Evolutionary conservation across 306 rosid species (phyloP).

Genomic region (Betula pendula): DNA sequence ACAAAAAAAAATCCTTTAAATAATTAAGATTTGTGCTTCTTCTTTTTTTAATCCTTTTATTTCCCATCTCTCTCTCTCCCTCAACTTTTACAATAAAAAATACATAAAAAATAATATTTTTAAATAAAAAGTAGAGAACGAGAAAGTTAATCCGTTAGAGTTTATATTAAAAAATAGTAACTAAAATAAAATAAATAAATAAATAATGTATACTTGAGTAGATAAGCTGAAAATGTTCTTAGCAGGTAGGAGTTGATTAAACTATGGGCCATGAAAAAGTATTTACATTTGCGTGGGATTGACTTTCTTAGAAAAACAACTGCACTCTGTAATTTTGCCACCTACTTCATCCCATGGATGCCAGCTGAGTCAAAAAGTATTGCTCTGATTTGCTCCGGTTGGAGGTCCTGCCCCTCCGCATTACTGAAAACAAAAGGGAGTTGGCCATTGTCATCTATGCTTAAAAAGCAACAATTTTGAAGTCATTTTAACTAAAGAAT

Average conservation of each 20-base stretch:
- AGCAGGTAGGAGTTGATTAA: background rate
- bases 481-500: background rate
- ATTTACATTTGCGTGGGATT: background rate
- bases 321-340: slow-evolving; percentile 1
- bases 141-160: too few species aligned
- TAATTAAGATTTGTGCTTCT: too few species aligned
- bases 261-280: slow-evolving; percentile 4
- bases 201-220: too few species aligned
- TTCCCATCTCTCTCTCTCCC: too few species aligned
- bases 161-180: too few species aligned
- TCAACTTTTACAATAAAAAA: too few species aligned
- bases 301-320: background rate
- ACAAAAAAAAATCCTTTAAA: too few species aligned
- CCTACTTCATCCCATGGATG: slow-evolving; percentile 47
- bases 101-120: too few species aligned
- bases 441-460: slow-evolving; percentile 10
- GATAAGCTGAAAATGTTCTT: too few species aligned
- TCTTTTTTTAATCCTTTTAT: too few species aligned
- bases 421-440: slow-evolving; percentile 56
- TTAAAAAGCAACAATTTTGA: background rate
- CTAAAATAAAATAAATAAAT: too few species aligned
- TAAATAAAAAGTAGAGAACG: too few species aligned
- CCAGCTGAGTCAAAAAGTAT: slow-evolving; percentile 85
- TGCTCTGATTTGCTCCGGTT: slow-evolving; percentile 85
- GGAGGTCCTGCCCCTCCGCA: slow-evolving; percentile 71